These are phyloP conservation scores for Terfezia claveryi DNA, from an alignment of 495 filamentous ascomycete species.

Conservation along the genomic window DNA sequence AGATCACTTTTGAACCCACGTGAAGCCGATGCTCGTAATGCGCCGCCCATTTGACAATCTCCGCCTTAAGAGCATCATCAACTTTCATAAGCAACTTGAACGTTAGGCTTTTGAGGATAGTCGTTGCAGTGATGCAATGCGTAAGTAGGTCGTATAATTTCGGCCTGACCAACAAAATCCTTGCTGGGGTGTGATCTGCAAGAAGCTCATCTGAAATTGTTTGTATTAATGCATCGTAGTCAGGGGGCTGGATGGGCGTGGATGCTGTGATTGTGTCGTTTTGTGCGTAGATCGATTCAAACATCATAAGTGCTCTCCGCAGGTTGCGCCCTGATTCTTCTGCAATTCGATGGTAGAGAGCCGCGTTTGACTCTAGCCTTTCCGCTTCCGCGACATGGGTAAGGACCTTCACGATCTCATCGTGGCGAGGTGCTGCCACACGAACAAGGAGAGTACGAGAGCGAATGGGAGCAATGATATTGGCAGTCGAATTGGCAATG, in stretches of 20 bases:
- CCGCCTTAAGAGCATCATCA: slow-evolving; percentile 69
- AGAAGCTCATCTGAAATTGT: slow-evolving; percentile 81
- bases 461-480: slow-evolving; percentile 92
- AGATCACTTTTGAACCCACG: slow-evolving; percentile 84
- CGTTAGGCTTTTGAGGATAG: slow-evolving; percentile 74
- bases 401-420: slow-evolving; percentile 61
- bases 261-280: slow-evolving; percentile 82
- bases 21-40: slow-evolving; percentile 92
- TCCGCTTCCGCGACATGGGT: slow-evolving; percentile 42
- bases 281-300: slow-evolving; percentile 85
- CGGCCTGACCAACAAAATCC: slow-evolving; percentile 65
- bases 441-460: slow-evolving; percentile 73
- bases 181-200: slow-evolving; percentile 66
- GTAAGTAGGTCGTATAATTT: slow-evolving; percentile 90
- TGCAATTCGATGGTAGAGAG: slow-evolving; percentile 61
- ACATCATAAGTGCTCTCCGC: slow-evolving; percentile 76
- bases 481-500: slow-evolving; percentile 80
- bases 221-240: slow-evolving; percentile 80
- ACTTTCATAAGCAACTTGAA: slow-evolving; percentile 75
- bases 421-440: slow-evolving; percentile 70
- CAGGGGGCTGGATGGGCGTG: slow-evolving; percentile 76
- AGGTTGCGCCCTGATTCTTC: slow-evolving; percentile 83
- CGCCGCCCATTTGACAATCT: slow-evolving; percentile 86
- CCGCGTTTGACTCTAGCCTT: slow-evolving; percentile 45
- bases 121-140: slow-evolving; percentile 88